Base-by-base conservation (phyloP, 148 eudicot species). In the Drosera capensis region DNA sequence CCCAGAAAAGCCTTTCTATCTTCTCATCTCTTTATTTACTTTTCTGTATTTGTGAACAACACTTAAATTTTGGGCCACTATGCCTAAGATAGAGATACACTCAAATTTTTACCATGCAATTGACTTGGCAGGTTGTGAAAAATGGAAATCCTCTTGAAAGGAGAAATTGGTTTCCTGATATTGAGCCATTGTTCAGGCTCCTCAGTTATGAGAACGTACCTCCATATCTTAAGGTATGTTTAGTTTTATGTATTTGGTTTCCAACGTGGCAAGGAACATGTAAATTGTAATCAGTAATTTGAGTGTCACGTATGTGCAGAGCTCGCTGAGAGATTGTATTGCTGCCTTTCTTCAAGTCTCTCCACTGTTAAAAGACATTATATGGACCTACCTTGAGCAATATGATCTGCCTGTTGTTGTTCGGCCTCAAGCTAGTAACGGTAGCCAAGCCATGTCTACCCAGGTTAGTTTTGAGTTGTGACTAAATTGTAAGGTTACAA, bases 181-280 rank as follows among this genome's bases (percentile, higher is more conserved):
- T 85, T 44, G 95, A 90, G 60, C 95, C 95, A 46, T 58, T 90
- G 49, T 85, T 90, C 67, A 90, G 78, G 74, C 95, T 90, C 55
- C 99, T 90, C 51, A 64, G 99, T 58, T 90, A 75, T 60, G 99
- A 90, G 59, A 90, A 90, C 56, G 99, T 90, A 65, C 95, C 95
- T 55, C 88, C 95, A 48, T 75, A 79, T 74, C 74, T 90, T 48
- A 90, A 90, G 95, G 99, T n/a, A n/a, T n/a, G n/a, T n/a, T 90
- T 41, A 30, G 41, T 46, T 17, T 5, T 29, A 40, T 23, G 17
- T 14, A 15, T 36, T 40, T 39, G 35, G 46, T 22, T 42, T 4
- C 47, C 26, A 25, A 25, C 12, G 18, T 28, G 25, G 38, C 19
- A n/a, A n/a, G 25, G 9, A 11, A 34, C 11, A 11, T 4, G 2